Percentiles rank a stretch among this genome's conserved stretches.
These are phyloP conservation scores for Apiotrichum sp. DNA, from an alignment of 1,284 basidiomycete genomes.

Conservation along the genomic window DNA sequence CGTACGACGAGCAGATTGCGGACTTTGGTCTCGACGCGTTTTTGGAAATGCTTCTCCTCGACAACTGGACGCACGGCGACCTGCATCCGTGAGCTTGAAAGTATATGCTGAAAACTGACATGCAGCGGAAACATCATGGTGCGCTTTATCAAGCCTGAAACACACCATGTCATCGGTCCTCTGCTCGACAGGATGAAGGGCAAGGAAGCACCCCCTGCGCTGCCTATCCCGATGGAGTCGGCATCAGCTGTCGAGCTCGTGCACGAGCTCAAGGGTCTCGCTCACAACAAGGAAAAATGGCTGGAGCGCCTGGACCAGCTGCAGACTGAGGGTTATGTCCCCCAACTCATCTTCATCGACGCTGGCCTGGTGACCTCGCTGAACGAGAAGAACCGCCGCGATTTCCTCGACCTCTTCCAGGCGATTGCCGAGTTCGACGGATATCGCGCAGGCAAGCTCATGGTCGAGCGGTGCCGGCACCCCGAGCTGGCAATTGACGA, in stretches of 20 bases:
- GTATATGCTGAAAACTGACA: constrained; percentile 50
- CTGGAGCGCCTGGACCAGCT: constrained; percentile 61
- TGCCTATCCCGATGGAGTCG: constrained; percentile 24
- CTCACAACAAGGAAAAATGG: constrained; percentile 63
- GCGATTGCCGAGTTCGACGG: constrained; percentile 96
- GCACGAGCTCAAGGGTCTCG: constrained; percentile 57
- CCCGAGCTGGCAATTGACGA: constrained; percentile 86
- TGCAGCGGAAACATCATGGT: constrained; percentile 84
- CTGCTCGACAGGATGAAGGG: constrained; percentile 35
- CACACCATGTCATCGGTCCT: constrained; percentile 53
- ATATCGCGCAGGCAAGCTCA: constrained; percentile 85
- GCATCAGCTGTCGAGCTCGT: constrained; percentile 54
- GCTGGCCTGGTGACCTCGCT: constrained; percentile 89
- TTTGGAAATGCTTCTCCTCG: constrained; percentile 93
- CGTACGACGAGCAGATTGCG: constrained; percentile 83
- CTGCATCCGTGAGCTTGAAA: constrained; percentile 50
- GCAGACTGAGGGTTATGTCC: constrained; percentile 69
- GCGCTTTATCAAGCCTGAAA: constrained; percentile 79
- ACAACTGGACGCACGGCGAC: constrained; percentile 97
- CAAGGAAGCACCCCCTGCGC: constrained; percentile 24
- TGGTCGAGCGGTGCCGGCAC: constrained; percentile 91
- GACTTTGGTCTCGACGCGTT: constrained; percentile 93
- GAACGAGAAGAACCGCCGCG: constrained; percentile 69
- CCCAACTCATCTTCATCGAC: constrained; percentile 94
- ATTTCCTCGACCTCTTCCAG: constrained; percentile 95